Evolutionary conservation across 2,329 filamentous ascomycete species (phyloP), one percentile per base, ranked within the genome.

Genomic region (Epichloe festucae): DNA sequence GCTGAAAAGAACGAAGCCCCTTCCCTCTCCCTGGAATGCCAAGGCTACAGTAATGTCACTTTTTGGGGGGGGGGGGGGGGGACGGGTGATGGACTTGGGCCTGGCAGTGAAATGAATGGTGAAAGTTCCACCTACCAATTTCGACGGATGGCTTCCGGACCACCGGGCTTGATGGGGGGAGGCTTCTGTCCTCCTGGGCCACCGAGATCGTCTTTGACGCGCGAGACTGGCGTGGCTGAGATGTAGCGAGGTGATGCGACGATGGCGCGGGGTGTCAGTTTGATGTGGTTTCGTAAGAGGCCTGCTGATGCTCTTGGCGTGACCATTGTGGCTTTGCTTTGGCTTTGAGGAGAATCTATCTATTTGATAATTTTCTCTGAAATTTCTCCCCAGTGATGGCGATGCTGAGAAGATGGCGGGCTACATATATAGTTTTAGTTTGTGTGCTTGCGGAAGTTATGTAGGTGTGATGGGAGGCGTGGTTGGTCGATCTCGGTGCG

Each of bases 181-280:
- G 60, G 57, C 51, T 62, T 52, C n/a, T 68, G 66, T 36, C 65
- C 66, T n/a, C 60, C 62, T 1, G 65, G 65, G 2, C 66, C 65
- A 17, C 67, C 65, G 14, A 67, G 56, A 46, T 62, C 54, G 15
- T 62, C 60, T 21, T 58, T 56, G 8, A 36, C 23, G 11, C 34
- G 41, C 34, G 51, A 42, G 14, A n/a, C 45, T 31, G 36, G 50
- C 15, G 47, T 48, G 38, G 49, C 48, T 42, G 53, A 47, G 19
- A 38, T 38, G 55, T 47, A 51, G 40, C 31, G 46, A 21, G 50
- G 40, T 3, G 40, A 40, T 21, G 54, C 43, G 14, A 43, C 43
- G n/a, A 40, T 15, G 7, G 38, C 36, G 19, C 38, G 38, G 14
- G 38, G 17, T 3, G 46, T 23, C 7, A 47, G 53, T 40, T 45